Conservation (phyloP, 1,139 yeast genomes). For the Sugiyamaella grinbergsii region DNA sequence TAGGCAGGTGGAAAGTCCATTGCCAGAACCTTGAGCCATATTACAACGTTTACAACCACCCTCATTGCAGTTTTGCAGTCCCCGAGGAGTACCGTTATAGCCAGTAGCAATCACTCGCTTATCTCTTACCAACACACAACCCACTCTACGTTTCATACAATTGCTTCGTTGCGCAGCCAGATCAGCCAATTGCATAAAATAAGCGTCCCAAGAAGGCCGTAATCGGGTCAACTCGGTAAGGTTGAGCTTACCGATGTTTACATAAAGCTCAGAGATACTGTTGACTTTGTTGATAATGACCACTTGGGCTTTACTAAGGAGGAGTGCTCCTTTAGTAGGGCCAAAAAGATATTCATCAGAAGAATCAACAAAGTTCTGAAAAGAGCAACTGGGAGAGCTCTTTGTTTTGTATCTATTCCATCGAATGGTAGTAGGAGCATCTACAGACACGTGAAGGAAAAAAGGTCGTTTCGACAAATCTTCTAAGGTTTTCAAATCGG, state of each 20-base stretch:
- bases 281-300: constrained; percentile 62
- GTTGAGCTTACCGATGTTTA: constrained; percentile 56
- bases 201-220: constrained; percentile 95
- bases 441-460: constrained; percentile 76
- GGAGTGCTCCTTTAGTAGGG: constrained; percentile 49
- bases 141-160: constrained; percentile 96
- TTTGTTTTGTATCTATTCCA: constrained; percentile 47
- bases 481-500: constrained; percentile 49
- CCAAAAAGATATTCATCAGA: constrained; percentile 53
- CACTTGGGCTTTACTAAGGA: constrained; percentile 56
- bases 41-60: constrained; percentile 91
- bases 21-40: constrained; percentile 60
- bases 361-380: constrained; percentile 47
- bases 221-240: constrained; percentile 62
- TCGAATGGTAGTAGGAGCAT: constrained; percentile 67
- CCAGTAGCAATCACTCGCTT: constrained; percentile 92
- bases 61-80: constrained; percentile 82
- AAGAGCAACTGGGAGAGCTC: constrained; percentile 1
- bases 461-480: constrained; percentile 74
- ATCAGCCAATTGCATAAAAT: constrained; percentile 90
- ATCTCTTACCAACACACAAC: constrained; percentile 89
- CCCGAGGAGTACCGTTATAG: constrained; percentile 95
- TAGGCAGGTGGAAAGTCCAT: constrained; percentile 76
- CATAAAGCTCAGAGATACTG: constrained; percentile 52
- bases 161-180: constrained; percentile 90